phyloP scores from a whole-genome alignment of 2,329 filamentous ascomycete species.

The Phialemonium atrogriseum region DNA sequence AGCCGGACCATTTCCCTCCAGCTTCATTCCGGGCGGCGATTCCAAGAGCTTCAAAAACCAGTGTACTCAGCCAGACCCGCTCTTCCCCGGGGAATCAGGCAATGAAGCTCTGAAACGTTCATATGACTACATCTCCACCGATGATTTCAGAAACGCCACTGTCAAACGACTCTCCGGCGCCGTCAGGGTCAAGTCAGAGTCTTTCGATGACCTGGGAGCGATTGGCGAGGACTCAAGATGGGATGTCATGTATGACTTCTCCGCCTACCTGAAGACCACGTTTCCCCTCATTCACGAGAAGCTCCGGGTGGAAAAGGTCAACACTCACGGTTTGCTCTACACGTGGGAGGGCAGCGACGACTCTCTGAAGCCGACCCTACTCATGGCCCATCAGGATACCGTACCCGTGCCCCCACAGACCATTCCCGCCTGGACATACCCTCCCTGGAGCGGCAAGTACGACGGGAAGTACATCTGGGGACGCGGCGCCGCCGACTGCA shows the following conservation, averaged over 20 bases:
- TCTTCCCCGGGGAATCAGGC: conserved; percentile 10
- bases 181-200: conserved; percentile 22
- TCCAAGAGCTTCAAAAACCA: conserved; percentile 1
- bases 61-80: conserved; percentile 15
- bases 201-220: conserved; percentile 36
- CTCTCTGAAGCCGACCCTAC: conserved; percentile 43
- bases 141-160: conserved; percentile 14
- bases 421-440: conserved; percentile 45
- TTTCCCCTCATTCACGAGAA: conserved; percentile 43
- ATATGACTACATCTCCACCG: conserved; percentile 12
- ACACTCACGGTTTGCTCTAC: conserved; percentile 50
- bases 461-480: conserved; percentile 54
- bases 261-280: conserved; percentile 35
- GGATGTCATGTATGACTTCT: conserved; percentile 48
- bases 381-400: conserved; percentile 59
- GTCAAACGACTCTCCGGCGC: conserved; percentile 19
- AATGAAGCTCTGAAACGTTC: conserved; percentile 10
- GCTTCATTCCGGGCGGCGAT: too few species aligned
- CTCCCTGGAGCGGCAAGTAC: conserved; percentile 50
- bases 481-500: conserved; percentile 51
- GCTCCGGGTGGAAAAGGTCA: conserved; percentile 44
- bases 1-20: too few species aligned
- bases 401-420: conserved; percentile 48
- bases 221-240: conserved; percentile 50
- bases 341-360: conserved; percentile 45